Evolutionary conservation across 768 basidiomycete genomes (phyloP), one percentile per base, ranked within the genome.

Genomic region (Ramaria sp.): DNA sequence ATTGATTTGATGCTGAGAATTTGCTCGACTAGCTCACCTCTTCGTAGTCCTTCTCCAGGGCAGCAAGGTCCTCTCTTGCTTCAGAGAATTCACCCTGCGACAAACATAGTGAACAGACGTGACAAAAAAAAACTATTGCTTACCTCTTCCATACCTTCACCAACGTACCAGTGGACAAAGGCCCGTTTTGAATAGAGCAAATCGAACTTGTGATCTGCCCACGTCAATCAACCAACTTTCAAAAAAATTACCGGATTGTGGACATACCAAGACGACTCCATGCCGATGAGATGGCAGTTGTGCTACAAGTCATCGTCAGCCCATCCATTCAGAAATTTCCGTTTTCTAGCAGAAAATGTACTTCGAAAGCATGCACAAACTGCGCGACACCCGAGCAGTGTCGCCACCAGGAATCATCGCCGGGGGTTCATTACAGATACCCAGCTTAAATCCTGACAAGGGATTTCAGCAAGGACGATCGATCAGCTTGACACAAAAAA

Each of bases 1-100:
- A 1, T 6, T 36, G 42, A 3, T n/a, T 22, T 34, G 13, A 16
- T 27, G 27, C 30, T 6, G 6, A 25, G 3, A 15, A 32, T n/a
- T 30, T 22, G n/a, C 25, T 22, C 7, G 44, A 47, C 13, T 59
- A 73, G 50, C 82, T 79, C 60, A 84, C 91, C 67, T 96, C 90
- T 67, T 91, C 89, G 63, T 92, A 93, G 61, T 92, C 91, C 70
- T 92, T 96, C 77, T 97, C 95, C 53, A 99, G 82, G n/a, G 95
- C 95, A n/a, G 95, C 96, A 56, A 99, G 84, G 68, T 99, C 95
- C 73, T 99, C 96, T 57, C 95, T 87, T 18, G 95, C 95, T 74
- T 97, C 95, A 18, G 91, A 94, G 75, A 98, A 97, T 73, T 99
- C 95, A 67, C 95, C 95, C 79, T 81, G 57, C 15, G 51, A 38